These are phyloP conservation scores for Cadophora sp. DNA, from an alignment of 2,329 filamentous ascomycete species.

Conservation along the genomic window DNA sequence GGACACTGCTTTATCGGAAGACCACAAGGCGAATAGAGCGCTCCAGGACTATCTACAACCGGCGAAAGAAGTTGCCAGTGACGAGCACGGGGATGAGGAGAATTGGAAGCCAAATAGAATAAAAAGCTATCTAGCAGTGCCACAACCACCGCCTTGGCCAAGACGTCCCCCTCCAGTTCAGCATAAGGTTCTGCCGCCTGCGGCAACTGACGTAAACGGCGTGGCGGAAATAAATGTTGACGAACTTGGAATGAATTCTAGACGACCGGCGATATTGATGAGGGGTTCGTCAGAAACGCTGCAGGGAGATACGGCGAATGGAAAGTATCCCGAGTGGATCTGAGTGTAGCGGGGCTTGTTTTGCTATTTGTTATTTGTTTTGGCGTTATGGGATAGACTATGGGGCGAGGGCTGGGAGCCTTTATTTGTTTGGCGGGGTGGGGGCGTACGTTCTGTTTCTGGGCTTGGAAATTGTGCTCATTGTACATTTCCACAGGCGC, in stretches of 20 bases:
- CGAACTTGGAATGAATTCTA: background rate
- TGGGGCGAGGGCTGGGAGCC: background rate
- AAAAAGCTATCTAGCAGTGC: background rate
- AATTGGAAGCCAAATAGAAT: background rate
- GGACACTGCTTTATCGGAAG: background rate
- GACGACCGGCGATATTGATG: background rate
- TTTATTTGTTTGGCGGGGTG: no score
- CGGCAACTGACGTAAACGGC: background rate
- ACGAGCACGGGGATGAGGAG: background rate
- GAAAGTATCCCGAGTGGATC: background rate
- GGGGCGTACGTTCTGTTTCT: no score
- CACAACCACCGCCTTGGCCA: background rate
- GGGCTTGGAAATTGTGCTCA: no score
- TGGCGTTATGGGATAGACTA: no score
- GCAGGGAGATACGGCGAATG: background rate
- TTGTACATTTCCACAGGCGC: no score
- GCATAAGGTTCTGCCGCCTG: background rate
- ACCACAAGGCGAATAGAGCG: background rate
- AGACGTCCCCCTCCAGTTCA: no score
- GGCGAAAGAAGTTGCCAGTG: background rate
- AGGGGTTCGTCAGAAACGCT: background rate
- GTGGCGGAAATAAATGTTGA: background rate
- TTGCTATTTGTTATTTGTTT: background rate
- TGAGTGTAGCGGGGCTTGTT: background rate
- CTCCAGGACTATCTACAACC: background rate